Percentiles rank a stretch among this genome's conserved stretches.
These are phyloP conservation scores for Phytophthora pistaciae DNA, from an alignment of 352 stramenopile species.

Conservation along the genomic window DNA sequence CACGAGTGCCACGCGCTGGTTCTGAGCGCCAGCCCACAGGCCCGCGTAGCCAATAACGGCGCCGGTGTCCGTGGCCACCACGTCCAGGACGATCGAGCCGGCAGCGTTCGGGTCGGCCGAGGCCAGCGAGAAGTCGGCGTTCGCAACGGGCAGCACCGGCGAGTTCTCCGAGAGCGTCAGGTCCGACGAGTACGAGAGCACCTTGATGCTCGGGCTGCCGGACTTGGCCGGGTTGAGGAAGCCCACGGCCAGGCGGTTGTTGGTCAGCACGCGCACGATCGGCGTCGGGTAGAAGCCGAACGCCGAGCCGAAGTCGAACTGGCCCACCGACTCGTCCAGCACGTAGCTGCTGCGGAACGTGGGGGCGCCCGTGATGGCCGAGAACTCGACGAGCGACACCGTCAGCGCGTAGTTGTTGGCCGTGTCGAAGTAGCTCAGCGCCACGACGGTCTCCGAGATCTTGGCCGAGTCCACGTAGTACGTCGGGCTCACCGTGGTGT, in stretches of 20 bases:
- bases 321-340: constrained; percentile 61
- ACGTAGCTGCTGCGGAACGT: constrained; percentile 81
- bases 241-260: constrained; percentile 66
- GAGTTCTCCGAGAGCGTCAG: constrained; percentile 60
- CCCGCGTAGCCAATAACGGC: constrained; percentile 70
- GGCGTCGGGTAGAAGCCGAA: constrained; percentile 79
- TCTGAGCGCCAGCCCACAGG: constrained; percentile 57
- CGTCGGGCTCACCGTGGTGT: constrained; percentile 61
- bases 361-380: constrained; percentile 50
- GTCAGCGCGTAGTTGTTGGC: constrained; percentile 83
- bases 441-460: constrained; percentile 68
- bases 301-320: constrained; percentile 75
- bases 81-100: constrained; percentile 64
- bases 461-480: constrained; percentile 81
- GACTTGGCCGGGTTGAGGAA: constrained; percentile 84
- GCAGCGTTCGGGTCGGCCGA: constrained; percentile 61
- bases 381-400: constrained; percentile 75
- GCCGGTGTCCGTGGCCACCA: constrained; percentile 60
- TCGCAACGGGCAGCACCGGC: constrained; percentile 71
- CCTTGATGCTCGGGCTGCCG: constrained; percentile 79
- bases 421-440: constrained; percentile 75
- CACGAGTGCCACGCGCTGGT: constrained; percentile 77
- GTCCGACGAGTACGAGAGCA: constrained; percentile 73
- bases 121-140: constrained; percentile 73
- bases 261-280: constrained; percentile 54